Evolutionary conservation across 2,329 filamentous ascomycete genomes (phyloP), one percentile per base, ranked within the genome.

Genomic region (Phyllosticta citribraziliensis): DNA sequence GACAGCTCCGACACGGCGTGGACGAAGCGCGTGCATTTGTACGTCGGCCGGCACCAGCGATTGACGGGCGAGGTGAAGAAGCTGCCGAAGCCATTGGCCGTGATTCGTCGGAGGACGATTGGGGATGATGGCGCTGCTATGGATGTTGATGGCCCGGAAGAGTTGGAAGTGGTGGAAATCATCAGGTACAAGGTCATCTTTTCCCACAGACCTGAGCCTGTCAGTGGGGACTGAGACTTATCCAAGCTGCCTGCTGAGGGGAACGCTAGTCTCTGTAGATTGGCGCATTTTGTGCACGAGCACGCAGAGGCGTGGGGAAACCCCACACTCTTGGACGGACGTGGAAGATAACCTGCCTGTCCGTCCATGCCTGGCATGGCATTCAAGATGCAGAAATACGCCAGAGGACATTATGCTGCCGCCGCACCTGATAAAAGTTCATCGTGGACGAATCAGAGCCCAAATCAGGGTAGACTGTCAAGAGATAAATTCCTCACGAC

Each of bases 1-100:
- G 71, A 63, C 6, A 65, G 72, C 0, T 78, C 78, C 17, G 82
- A 84, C 67, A 86, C 84, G 0, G 82, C 82, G 10, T 97, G 92
- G 92, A 96, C 93, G 89, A 95, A 91, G 75, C 82, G 84, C 40
- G 91, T 93, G 27, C 89, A 96, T 70, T 77, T 97, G 56, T 96
- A 93, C 70, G 83, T 97, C 4, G 94, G 93, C 5, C 84, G 87
- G 69, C 88, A 97, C 72, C 94, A 97, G 76, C 83, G 92, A 63
- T 82, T 97, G 70, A 89, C 86, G 0, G 94, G 94, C 3, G 91
- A 97, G 73, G 86, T 96, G 56, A 96, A 91, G 80, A 96, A 91
- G 75, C 76, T 97, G 56, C 82, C 83, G 5, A 88, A 84, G 69
- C 86, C 92, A 2, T 71, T 97, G 66, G 94, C 88, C 3, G 79